Percentiles rank a stretch among this genome's conserved stretches.
Conservation (phyloP, 306 rosid species). For the Ceratonia siliqua region DNA sequence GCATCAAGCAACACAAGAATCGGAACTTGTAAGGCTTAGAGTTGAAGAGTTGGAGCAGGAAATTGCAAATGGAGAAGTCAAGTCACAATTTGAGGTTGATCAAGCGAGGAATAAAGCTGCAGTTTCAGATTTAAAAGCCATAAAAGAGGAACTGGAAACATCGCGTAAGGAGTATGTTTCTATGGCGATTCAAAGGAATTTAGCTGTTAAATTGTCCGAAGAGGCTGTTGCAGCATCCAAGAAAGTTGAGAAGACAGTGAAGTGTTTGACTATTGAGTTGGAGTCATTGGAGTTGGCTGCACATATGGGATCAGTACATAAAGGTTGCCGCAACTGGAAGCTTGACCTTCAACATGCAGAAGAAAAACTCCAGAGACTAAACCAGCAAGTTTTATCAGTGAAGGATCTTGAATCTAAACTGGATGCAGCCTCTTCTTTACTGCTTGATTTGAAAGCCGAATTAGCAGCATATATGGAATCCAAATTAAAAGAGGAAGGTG, state of each 20-base stretch:
- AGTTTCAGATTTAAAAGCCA: conserved; percentile 62
- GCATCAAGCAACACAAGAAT: conserved; percentile 68
- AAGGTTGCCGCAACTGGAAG: conserved; percentile 64
- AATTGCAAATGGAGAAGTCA: conserved; percentile 80
- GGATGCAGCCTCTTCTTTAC: conserved; percentile 67
- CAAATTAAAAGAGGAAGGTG: conserved; percentile 55
- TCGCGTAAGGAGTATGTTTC: conserved; percentile 59
- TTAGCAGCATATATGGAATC: conserved; percentile 76
- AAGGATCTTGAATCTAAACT: conserved; percentile 75
- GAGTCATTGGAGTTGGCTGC: conserved; percentile 63
- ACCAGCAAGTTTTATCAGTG: conserved; percentile 61
- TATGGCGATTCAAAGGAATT: conserved; percentile 57
- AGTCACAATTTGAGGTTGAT: conserved; percentile 78
- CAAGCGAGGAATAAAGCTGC: conserved; percentile 58
- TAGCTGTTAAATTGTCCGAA: conserved; percentile 67
- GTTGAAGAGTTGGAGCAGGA: conserved; percentile 92
- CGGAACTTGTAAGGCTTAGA: conserved; percentile 61
- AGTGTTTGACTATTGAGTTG: conserved; percentile 69
- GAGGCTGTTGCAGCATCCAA: conserved; percentile 74
- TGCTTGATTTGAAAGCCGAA: conserved; percentile 73
- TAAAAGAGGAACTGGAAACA: conserved; percentile 61
- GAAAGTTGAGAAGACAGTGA: conserved; percentile 74
- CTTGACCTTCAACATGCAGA: conserved; percentile 70
- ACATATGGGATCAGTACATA: conserved; percentile 57
- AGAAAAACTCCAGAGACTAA: conserved; percentile 62